Base-by-base conservation (phyloP, 2,329 filamentous ascomycete genomes). In the Sodiomyces alkalinus region DNA sequence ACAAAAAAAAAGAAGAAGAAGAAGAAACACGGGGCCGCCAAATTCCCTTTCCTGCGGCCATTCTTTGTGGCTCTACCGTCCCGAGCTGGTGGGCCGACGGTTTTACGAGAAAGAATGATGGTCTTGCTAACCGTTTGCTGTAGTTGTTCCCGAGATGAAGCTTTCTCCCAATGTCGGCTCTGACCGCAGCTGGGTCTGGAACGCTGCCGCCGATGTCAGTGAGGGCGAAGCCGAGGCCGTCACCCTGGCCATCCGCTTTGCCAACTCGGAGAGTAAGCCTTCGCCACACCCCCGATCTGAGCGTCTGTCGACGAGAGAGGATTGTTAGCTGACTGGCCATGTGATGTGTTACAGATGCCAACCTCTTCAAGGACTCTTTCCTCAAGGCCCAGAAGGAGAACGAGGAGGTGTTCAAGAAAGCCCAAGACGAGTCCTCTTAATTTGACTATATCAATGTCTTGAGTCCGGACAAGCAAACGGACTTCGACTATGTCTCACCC, bases 151-250 rank as follows among this genome's bases (percentile, higher is more conserved):
- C 38, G 87, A 94, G 60, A 96, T 98, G 87, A 94, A 93, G 68
- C 78, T 98, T 39, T 87, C 81, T 37, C 85, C 90, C 59, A 98
- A 98, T 55, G 86, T 96, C 42, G 90, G 90, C 48, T 92, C 82
- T 48, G 90, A 98, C 66, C 80, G 90, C 56, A 92, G 80, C 64
- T 98, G 90, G 90, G 90, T 98, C 42, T 98, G 90, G 90, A 96
- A 93, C 51, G 87, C 86, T 35, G 80, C 86, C 33, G 90, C 90
- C 41, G 90, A 98, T 67, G 87, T 96, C 45, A 93, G 83, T 50
- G 90, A 98, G 68, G 90, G 90, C 37, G 87, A 94, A 64, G 80
- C 90, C 39, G 90, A 98, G 68, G 83, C 86, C 31, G 78, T 85
- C 49, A 98, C 90, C 31, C 70, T 98, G 47, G 90, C 90, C 40